Conservation (phyloP, 1,284 basidiomycete species). For the Wallemia mellicola region DNA sequence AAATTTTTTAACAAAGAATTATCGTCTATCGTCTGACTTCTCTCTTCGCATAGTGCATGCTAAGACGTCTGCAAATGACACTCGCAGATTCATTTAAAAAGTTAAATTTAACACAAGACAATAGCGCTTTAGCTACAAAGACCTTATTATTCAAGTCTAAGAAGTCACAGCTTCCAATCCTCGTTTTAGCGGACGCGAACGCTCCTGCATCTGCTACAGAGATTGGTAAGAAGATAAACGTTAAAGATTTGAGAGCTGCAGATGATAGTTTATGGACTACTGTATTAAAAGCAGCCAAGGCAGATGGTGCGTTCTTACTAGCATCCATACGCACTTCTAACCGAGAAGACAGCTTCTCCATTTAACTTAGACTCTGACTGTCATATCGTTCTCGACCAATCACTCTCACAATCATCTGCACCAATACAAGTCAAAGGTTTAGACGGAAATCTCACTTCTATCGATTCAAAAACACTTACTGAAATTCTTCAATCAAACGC, state of each 20-base stretch:
- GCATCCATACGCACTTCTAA: too few relatives aligned
- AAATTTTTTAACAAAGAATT: neutral
- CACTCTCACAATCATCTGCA: slow-evolving; percentile 31
- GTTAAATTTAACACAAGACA: neutral
- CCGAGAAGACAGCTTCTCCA: slow-evolving; percentile 8
- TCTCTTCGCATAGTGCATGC: neutral
- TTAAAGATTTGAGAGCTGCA: slow-evolving; percentile 13
- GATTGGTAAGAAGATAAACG: slow-evolving; percentile 9
- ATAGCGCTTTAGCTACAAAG: neutral
- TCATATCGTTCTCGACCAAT: slow-evolving; percentile 41
- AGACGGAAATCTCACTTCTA: slow-evolving; percentile 17
- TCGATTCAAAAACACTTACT: slow-evolving; percentile 6
- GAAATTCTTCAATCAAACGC: slow-evolving; percentile 6
- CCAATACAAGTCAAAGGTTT: slow-evolving; percentile 15
- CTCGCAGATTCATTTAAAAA: neutral
- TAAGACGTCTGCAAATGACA: neutral
- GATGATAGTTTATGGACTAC: slow-evolving; percentile 9
- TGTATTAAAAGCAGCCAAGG: slow-evolving; percentile 8
- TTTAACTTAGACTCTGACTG: slow-evolving; percentile 3
- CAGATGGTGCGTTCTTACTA: slow-evolving; percentile 7
- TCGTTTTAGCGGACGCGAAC: neutral
- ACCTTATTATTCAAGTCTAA: neutral
- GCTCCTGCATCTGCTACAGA: neutral
- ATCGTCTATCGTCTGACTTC: slow-evolving; percentile 23
- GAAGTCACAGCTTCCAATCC: neutral